phyloP scores from a whole-genome alignment of 306 rosid genomes.

The Vigna unguiculata region DNA sequence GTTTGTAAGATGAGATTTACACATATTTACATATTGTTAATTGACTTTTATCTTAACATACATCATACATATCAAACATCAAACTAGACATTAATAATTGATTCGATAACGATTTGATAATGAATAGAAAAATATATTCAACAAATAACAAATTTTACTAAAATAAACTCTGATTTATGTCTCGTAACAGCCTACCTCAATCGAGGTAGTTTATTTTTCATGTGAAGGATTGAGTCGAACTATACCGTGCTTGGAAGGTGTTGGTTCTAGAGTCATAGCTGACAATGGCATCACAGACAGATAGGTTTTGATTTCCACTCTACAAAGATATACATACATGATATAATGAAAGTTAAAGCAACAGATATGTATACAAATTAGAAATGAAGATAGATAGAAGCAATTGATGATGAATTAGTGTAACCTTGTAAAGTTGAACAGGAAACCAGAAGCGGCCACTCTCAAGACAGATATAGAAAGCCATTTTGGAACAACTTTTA shows the following conservation, averaged over 20 bases:
- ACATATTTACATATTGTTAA: too few relatives aligned
- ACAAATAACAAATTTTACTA: too few relatives aligned
- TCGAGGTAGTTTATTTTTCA: neutral
- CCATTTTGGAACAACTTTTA: conserved; percentile 57
- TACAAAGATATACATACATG: conserved; percentile 27
- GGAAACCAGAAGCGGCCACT: conserved; percentile 76
- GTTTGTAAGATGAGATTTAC: too few relatives aligned
- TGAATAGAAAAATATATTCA: too few relatives aligned
- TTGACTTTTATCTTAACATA: too few relatives aligned
- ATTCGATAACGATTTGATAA: too few relatives aligned
- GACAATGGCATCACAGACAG: conserved; percentile 66
- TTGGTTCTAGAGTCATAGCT: conserved; percentile 58
- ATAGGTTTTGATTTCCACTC: conserved; percentile 45
- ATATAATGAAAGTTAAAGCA: neutral
- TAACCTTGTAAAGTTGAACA: conserved; percentile 71
- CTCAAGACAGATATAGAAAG: conserved; percentile 65
- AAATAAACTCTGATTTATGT: too few relatives aligned
- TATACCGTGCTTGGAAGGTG: conserved; percentile 71
- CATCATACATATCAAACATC: too few relatives aligned
- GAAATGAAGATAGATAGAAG: neutral
- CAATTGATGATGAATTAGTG: neutral
- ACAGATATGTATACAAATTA: neutral
- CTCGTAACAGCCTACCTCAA: too few relatives aligned
- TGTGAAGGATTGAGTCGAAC: neutral
- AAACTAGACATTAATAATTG: too few relatives aligned